Base-by-base conservation (phyloP, 1,139 yeast species). In the Blastobotrys elegans region DNA sequence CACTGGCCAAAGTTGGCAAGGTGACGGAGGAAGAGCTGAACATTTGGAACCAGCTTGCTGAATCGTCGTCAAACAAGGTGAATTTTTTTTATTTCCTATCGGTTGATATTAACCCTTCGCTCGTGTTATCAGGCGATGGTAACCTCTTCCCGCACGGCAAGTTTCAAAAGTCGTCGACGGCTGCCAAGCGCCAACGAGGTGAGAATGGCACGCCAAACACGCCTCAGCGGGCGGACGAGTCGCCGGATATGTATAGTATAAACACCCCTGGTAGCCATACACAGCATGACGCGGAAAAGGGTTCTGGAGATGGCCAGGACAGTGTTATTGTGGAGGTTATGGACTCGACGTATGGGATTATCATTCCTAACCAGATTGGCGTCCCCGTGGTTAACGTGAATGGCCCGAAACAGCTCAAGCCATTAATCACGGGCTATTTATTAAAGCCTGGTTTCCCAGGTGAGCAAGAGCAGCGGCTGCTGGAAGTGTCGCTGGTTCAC, bases 71-170 rank as follows among this genome's bases (percentile, higher is more conserved):
- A 18, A 77, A 76, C 52, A 75, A 77, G 47, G 80, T 82, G 54
- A 83, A 79, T 34, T 66, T 85, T 18, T 79, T 85, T 1, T 69
- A 85, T 59, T 77, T 87, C 34, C 88, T 87, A 16, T 80, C 92
- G 11, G 87, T 85, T 0, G 83, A 81, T 54, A 73, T 77, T 38
- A 72, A 76, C 32, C 80, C 94, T 0, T 80, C 82, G 41, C 56
- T 80, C 34, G 64, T 83, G 4, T 69, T 85, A 30, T 62, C 64
- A 31, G 66, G 62, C 11, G 56, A 51, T n/a, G 47, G 47, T 21
- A 46, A 50, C 63, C 44, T 58, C 26, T 69, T 53, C 58, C 66
- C 52, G 58, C 68, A 48, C 40, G 60, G 48, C 5, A 47, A 47
- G 29, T 44, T 31, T 17, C 45, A 40, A 21, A 30, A 26, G 29